These are phyloP conservation scores for Cardamine resedifolia DNA, from an alignment of 345 rosid species.

Conservation along the genomic window DNA sequence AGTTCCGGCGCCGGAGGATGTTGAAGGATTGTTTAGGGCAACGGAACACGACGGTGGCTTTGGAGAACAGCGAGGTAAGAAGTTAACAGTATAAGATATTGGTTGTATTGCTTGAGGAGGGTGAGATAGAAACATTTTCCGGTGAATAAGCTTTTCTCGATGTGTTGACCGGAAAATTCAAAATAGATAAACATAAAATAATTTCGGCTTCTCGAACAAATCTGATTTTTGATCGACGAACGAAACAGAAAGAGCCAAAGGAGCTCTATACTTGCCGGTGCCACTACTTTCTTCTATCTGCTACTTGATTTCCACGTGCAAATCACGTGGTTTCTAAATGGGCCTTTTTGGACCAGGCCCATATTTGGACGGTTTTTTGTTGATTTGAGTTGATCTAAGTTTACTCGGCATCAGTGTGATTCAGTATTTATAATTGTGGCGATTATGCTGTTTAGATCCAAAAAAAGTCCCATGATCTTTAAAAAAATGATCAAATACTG, in stretches of 20 bases:
- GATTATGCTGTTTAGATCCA: too few species aligned
- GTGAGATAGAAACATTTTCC: constrained; percentile 62
- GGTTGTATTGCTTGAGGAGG: constrained; percentile 46
- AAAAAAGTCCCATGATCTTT: too few species aligned
- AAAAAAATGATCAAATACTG: too few species aligned
- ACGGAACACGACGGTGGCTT: constrained; percentile 40
- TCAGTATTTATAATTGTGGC: too few species aligned
- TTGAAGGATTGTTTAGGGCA: constrained; percentile 42
- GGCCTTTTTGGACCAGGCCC: constrained; percentile 12
- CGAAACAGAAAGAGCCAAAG: background rate
- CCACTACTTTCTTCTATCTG: constrained; percentile 15
- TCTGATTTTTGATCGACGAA: background rate
- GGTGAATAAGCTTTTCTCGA: constrained; percentile 10
- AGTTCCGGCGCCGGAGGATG: constrained; percentile 30
- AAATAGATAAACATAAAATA: constrained; percentile 8
- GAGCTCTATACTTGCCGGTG: background rate
- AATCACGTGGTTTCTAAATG: constrained; percentile 15
- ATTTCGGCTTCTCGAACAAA: constrained; percentile 16
- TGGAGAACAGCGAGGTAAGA: constrained; percentile 37
- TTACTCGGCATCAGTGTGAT: background rate
- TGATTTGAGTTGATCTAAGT: background rate
- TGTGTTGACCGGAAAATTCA: background rate
- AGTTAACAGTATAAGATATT: constrained; percentile 21
- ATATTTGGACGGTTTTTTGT: background rate
- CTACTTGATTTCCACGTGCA: constrained; percentile 14